phyloP scores from a whole-genome alignment of 176 grass and related monocot species.

The Carex parvula region DNA sequence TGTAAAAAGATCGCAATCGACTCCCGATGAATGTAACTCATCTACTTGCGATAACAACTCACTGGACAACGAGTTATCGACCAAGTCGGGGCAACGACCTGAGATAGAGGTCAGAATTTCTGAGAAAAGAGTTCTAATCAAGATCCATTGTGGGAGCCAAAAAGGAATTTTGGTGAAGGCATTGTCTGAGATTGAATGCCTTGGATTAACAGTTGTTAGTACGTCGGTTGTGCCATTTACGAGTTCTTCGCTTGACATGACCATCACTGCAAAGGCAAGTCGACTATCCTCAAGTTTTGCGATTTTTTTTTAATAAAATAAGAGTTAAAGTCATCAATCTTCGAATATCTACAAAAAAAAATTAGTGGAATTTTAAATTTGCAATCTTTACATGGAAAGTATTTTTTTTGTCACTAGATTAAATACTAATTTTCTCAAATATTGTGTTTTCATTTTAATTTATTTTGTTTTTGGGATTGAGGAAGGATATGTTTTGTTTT shows the following conservation, averaged over 20 bases:
- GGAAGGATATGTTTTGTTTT: not conserved
- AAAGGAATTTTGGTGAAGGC: slow-evolving; percentile 24
- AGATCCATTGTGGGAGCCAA: slow-evolving; percentile 28
- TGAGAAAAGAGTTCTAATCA: slow-evolving; percentile 24
- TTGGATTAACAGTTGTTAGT: slow-evolving; percentile 19
- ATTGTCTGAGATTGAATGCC: slow-evolving; percentile 34
- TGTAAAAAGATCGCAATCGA: not conserved
- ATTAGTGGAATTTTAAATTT: too few relatives aligned
- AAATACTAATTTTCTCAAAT: too few relatives aligned
- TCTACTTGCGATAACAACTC: slow-evolving; percentile 1
- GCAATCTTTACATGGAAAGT: too few relatives aligned
- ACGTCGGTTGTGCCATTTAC: slow-evolving; percentile 29
- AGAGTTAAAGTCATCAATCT: too few relatives aligned
- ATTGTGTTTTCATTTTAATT: not conserved
- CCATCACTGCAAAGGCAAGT: slow-evolving; percentile 32
- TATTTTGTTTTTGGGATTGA: not conserved
- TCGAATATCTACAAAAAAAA: too few relatives aligned
- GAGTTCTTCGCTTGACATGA: slow-evolving; percentile 23
- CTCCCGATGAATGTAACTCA: slow-evolving; percentile 9
- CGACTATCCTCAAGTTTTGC: not conserved
- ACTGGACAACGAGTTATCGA: not conserved
- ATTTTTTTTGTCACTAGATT: too few relatives aligned
- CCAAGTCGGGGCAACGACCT: not conserved
- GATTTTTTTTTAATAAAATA: not conserved
- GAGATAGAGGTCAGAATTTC: slow-evolving; percentile 29